Evolutionary conservation across 2,329 filamentous ascomycete species (phyloP), one percentile per base, ranked within the genome.

Genomic region (Trichoderma sp.): DNA sequence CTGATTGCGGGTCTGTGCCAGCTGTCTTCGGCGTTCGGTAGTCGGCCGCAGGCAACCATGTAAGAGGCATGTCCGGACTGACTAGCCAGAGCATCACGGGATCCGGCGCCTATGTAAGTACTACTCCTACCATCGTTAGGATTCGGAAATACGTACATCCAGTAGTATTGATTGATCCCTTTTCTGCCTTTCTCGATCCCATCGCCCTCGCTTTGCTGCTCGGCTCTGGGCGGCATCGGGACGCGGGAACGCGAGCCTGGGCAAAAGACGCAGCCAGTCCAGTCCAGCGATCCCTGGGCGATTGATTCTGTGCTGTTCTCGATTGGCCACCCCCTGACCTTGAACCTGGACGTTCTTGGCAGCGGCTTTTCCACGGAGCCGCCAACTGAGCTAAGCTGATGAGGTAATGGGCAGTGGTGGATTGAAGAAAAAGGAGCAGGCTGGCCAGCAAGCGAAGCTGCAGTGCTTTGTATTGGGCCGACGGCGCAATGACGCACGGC

Each of bases 291-390:
- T 53, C 51, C 64, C 47, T 67, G 64, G 18, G 11, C 11, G 36
- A 57, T 53, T 65, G 32, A 53, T 58, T 67, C 51, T 43, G 32
- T 21, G 63, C 24, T 36, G 53, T 43, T 57, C 24, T 67, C 24
- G 32, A 67, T 53, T 58, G 61, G 21, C 60, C 36, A 43, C 47
- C 43, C 36, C 64, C 64, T 57, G 64, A 24, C 28, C 57, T 9
- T 12, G 39, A 4, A 26, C 7, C 15, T 4, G 32, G 51, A 28
- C 43, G 21, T 18, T 36, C 57, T 70, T 70, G 67, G 67, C 67
- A 70, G 36, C 67, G 67, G 67, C 67, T 62, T 70, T 70, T 70
- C 67, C 67, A 70, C 43, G 67, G 67, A 30, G 56, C 67, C 34
- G 34, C 57, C 67, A 62, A 62, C 39, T 61, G 56, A 70, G 67